Evolutionary conservation across 495 filamentous ascomycete genomes (phyloP).

Genomic region (Annulohypoxylon moriforme): DNA sequence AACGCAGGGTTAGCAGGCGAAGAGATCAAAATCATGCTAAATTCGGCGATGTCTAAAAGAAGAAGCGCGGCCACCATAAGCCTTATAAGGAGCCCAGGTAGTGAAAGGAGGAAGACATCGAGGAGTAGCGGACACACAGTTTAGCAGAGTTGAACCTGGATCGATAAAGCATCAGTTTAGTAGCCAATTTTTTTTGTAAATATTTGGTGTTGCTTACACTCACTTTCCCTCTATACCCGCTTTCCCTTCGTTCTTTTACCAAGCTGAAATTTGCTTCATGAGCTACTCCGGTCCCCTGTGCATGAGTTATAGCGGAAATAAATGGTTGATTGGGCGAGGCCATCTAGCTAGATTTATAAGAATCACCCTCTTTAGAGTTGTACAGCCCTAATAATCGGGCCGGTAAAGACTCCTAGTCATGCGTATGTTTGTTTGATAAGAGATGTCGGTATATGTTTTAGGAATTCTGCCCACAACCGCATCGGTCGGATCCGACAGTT

Average conservation of each 20-base stretch:
- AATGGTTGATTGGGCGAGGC: not conserved
- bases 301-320: not conserved
- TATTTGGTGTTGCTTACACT: not conserved
- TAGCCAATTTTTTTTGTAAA: not conserved
- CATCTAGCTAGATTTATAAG: not conserved
- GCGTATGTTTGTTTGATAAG: not conserved
- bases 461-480: slow-evolving; percentile 1
- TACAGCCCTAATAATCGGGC: not conserved
- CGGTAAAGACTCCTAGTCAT: not conserved
- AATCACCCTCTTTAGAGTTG: not conserved
- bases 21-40: slow-evolving; percentile 42
- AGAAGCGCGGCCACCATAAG: slow-evolving; percentile 13
- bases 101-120: slow-evolving; percentile 10
- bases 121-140: slow-evolving; percentile 16
- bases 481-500: not conserved
- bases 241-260: not conserved
- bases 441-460: slow-evolving; percentile 1
- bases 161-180: slow-evolving; percentile 9
- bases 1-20: slow-evolving; percentile 36
- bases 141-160: not conserved
- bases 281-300: not conserved
- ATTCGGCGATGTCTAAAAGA: slow-evolving; percentile 17
- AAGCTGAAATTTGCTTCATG: not conserved
- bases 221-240: not conserved
- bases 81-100: not conserved